Evolutionary conservation across 768 basidiomycete species (phyloP), one percentile per base, ranked within the genome.

Genomic region (Scleroderma bovista): DNA sequence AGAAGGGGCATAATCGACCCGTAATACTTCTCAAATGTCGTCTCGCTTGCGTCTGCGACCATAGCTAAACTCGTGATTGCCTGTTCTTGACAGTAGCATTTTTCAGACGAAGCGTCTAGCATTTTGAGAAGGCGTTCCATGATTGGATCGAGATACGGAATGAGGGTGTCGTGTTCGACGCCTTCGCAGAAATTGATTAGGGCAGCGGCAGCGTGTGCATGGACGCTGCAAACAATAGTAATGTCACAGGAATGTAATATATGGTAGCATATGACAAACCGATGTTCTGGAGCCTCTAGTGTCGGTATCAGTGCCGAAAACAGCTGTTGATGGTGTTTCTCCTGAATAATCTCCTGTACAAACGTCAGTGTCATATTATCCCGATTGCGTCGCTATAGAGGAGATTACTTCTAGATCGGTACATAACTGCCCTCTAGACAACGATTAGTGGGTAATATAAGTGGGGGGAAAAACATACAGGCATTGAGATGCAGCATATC

Each of bases 141-240:
- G 55, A 92, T 84, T 0, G 80, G 76, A 46, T 91, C 90, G 16
- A 94, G 79, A 64, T 88, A 91, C 0, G 87, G 86, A 0, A 85
- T 57, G 10, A 90, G 76, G 1, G 80, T 83, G 20, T 86, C 79
- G 15, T 81, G 76, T 56, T 81, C 84, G 32, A 89, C 88, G 32
- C 89, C 88, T 62, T 93, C 86, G 65, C 90, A 93, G 69, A 93
- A 93, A 63, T 93, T 94, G 64, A 93, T 90, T 20, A 93, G 73
- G 0, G 90, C 90, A 0, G 91, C 86, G 0, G 90, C 88, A 2
- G 92, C 88, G 59, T 94, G 91, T 0, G 89, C 76, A 53, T 92
- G 90, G 0, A 93, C 88, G 22, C 91, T 92, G 26, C 26, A 4
- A 57, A 31, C 48, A 32, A 17, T 15, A 13, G 47, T 47, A 6